Evolutionary conservation across 2,329 filamentous ascomycete species (phyloP), one percentile per base, ranked within the genome.

Genomic region (Lecanosticta acicola): DNA sequence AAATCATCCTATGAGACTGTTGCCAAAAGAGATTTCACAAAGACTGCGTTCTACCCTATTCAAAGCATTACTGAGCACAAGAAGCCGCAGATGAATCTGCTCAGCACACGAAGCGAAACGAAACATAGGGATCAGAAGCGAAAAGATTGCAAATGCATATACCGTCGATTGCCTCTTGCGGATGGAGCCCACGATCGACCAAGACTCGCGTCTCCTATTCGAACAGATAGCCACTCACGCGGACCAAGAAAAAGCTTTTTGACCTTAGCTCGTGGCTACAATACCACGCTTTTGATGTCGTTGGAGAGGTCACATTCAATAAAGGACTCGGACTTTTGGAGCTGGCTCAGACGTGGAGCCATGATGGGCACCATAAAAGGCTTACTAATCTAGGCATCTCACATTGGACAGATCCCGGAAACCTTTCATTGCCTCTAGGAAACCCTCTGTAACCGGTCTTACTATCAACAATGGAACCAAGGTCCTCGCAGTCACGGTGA

Each of bases 61-160:
- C 16, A 35, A 7, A 17, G 13, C 33, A 17, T 14, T 35, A n/a
- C 33, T 5, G 7, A n/a, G 16, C 14, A 20, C 18, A 19, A 34
- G 36, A 49, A 46, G 16, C 54, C 70, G 16, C 14, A 20, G 26
- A 13, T 34, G 29, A 49, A 46, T 19, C 54, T 71, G n/a, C 68
- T 71, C 46, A 64, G 59, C 13, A 62, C 63, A 1, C 61, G 59
- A 1, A 63, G 69, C 35, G 67, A 71, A 42, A 54, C 38, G 1
- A 66, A 67, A 16, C 70, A 73, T 48, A 63, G 68, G 1, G 58
- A 54, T n/a, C 64, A 69, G 3, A 68, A 66, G 32, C 34, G 19
- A 19, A 45, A 33, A 35, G 24, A 11, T 29, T 11, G 24, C 24
- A 29, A 29, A 29, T 29, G 24, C 11, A 5, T 29, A 7, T 29